Base-by-base conservation (phyloP, 371 early-diverging fungal species). In the Lichtheimia hyalospora region DNA sequence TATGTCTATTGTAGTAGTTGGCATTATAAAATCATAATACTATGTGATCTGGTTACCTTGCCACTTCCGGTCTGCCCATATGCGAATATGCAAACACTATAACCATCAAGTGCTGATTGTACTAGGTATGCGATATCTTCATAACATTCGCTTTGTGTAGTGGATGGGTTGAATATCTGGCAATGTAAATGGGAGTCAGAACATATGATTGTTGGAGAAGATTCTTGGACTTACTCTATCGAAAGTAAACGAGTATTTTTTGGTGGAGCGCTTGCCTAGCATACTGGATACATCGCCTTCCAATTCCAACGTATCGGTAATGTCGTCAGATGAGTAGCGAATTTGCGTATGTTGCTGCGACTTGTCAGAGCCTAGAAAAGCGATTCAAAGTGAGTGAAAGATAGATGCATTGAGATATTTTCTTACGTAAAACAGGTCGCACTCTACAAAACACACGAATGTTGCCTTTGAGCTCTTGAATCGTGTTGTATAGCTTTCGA, bases 51-150 rank as follows among this genome's bases (percentile, higher is more conserved):
- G 57, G 24, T 20, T 61, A 65, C 68, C 61, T 99, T 99, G 48
- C 99, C 99, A 67, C 92, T 91, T 0, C 99, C 99, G 3, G 99
- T 99, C 78, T 99, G 99, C 0, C 99, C 99, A 74, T 99, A 66
- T 41, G 99, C 99, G 83, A 99, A 99, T 43, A 99, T 96, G 72
- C 99, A 98, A 7, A 97, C 96, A 50, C 94, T 95, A 70, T 94
- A 99, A 3, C 99, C 99, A 71, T 99, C 99, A 40, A 97, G 66
- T 0, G 97, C 97, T 2, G 94, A 93, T 70, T 97, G 96, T 3
- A 99, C 92, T 16, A 98, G 76, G 70, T 94, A 95, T 25, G 93
- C 90, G 13, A 99, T 90, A 65, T 99, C 99, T 42, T 89, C 88
- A 87, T 93, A 99, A 10, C 99, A 92, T 23, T 86, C 84, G 20